Conservation (phyloP, 768 basidiomycete species). For the Lactifluus pinguis region DNA sequence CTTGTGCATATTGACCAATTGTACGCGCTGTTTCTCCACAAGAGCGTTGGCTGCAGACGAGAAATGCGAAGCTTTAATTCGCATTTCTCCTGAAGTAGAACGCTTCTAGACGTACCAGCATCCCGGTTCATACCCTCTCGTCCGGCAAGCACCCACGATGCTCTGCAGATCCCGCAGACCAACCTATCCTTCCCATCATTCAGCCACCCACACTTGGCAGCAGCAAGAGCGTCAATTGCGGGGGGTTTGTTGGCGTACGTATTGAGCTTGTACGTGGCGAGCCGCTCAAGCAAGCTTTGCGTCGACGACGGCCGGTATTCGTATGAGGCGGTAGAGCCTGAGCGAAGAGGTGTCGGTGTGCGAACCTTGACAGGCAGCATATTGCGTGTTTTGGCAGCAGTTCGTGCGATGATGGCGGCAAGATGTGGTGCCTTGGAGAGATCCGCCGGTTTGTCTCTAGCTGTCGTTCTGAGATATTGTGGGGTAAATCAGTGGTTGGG, state of each 20-base stretch:
- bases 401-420: conserved; percentile 60
- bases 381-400: conserved; percentile 47
- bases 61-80: not conserved
- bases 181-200: conserved; percentile 78
- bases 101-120: conserved; percentile 52
- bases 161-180: conserved; percentile 60
- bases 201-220: conserved; percentile 74
- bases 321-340: conserved; percentile 30
- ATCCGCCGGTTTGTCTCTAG: conserved; percentile 23
- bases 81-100: not conserved
- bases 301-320: conserved; percentile 77
- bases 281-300: conserved; percentile 60
- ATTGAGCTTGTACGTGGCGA: conserved; percentile 67
- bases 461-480: conserved; percentile 10
- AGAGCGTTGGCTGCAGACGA: conserved; percentile 47
- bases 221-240: conserved; percentile 68
- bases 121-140: conserved; percentile 66
- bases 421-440: conserved; percentile 58
- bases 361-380: conserved; percentile 39
- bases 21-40: conserved; percentile 61
- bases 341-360: conserved; percentile 23
- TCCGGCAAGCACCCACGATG: conserved; percentile 66
- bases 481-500: conserved; percentile 1
- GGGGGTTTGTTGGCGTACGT: conserved; percentile 76
- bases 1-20: conserved; percentile 65